A percentile compares a stretch with the other conserved stretches of the same genome.
Conservation (phyloP, 805 yeast genomes). For the Myxozyma monticola region DNA sequence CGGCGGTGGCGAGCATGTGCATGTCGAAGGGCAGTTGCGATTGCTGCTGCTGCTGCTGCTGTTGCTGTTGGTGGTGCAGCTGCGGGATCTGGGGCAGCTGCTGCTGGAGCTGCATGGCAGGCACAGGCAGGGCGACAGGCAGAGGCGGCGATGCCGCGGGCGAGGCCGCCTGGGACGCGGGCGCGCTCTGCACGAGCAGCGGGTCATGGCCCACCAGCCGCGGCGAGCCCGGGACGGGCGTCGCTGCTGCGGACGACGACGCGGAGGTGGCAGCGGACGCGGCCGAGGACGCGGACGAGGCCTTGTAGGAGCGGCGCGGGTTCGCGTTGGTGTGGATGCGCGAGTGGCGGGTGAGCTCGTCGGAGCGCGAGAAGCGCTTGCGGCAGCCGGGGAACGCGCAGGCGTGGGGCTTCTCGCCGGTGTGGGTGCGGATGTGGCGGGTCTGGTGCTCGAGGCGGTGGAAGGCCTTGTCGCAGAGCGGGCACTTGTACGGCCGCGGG, state of each 20-base stretch:
- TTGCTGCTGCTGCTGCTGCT: no score
- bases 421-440: constrained; percentile 86
- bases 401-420: constrained; percentile 89
- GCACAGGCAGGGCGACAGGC: constrained; percentile 1
- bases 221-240: background rate
- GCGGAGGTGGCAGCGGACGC: constrained; percentile 26
- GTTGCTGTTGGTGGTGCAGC: no score
- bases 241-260: constrained; percentile 5
- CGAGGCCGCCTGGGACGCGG: constrained; percentile 23
- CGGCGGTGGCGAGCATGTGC: constrained; percentile 47
- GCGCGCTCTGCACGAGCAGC: constrained; percentile 3
- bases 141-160: constrained; percentile 26
- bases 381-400: constrained; percentile 83
- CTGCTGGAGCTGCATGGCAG: background rate
- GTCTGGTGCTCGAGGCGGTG: constrained; percentile 89
- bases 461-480: constrained; percentile 81
- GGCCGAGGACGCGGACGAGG: constrained; percentile 4
- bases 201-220: background rate
- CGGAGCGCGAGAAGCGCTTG: constrained; percentile 75
- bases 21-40: constrained; percentile 39
- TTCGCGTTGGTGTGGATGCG: constrained; percentile 62
- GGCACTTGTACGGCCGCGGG: constrained; percentile 77
- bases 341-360: constrained; percentile 83
- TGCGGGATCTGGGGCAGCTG: background rate
- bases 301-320: constrained; percentile 35